phyloP scores from a whole-genome alignment of 257 asterid species.

The Plantago major region DNA sequence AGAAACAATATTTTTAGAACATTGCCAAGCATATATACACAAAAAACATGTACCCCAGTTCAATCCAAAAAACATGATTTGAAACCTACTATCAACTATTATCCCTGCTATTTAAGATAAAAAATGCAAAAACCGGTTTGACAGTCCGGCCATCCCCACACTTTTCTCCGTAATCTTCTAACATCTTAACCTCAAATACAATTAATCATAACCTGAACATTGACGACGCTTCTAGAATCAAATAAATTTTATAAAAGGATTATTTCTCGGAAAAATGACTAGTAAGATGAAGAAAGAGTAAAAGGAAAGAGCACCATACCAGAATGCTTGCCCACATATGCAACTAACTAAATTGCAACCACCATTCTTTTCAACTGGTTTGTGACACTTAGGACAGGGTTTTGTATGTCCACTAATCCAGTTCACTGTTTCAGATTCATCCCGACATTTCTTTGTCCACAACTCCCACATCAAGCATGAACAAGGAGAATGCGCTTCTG shows the following conservation, averaged over 20 bases:
- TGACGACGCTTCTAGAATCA: too few species aligned
- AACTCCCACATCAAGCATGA: slow-evolving; percentile 93
- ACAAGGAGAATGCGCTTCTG: slow-evolving; percentile 97
- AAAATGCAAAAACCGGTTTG: not conserved
- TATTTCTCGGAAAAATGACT: too few species aligned
- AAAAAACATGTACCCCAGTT: too few species aligned
- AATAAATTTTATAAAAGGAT: too few species aligned
- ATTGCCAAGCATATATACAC: too few species aligned
- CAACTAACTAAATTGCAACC: slow-evolving; percentile 95
- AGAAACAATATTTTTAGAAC: too few species aligned
- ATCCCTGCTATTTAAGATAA: not conserved
- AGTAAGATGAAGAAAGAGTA: slow-evolving; percentile 4
- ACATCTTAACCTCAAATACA: not conserved
- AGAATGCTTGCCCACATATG: slow-evolving; percentile 93
- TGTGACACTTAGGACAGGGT: slow-evolving; percentile 95
- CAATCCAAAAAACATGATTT: not conserved
- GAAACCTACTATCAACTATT: not conserved
- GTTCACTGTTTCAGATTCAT: slow-evolving; percentile 93
- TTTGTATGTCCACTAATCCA: slow-evolving; percentile 91
- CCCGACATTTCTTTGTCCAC: slow-evolving; percentile 94
- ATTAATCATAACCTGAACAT: too few species aligned
- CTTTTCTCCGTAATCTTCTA: not conserved
- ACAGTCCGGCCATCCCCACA: not conserved
- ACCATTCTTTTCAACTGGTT: slow-evolving; percentile 96
- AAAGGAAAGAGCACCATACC: slow-evolving; percentile 40